Percentiles rank a stretch among this genome's conserved stretches.
phyloP scores from a whole-genome alignment of 2,329 filamentous ascomycete species.

The Monosporascus sp. region DNA sequence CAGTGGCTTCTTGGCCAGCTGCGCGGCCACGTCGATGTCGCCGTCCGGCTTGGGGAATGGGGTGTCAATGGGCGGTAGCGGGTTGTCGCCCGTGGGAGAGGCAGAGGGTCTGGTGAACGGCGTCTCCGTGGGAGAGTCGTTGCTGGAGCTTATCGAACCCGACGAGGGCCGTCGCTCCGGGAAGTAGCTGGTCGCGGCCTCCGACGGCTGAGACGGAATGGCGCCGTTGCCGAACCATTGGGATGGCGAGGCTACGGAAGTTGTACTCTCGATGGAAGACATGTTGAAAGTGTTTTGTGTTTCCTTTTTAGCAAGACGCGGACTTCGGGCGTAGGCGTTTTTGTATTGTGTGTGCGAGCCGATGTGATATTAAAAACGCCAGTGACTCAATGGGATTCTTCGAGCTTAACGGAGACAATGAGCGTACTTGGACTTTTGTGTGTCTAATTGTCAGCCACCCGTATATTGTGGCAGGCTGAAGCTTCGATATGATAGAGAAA shows the following conservation, averaged over 20 bases:
- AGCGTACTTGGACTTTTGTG: neutral
- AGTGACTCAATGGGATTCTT: neutral
- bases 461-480: neutral
- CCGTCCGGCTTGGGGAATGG: slow-evolving; percentile 16
- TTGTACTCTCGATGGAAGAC: neutral
- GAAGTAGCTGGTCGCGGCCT: neutral
- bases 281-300: neutral
- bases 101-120: neutral
- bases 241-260: neutral
- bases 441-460: neutral
- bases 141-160: neutral
- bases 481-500: neutral
- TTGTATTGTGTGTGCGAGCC: too few species aligned
- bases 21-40: slow-evolving; percentile 24
- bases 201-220: neutral
- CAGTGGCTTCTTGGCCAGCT: slow-evolving; percentile 23
- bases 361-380: too few species aligned
- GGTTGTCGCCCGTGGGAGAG: slow-evolving; percentile 12
- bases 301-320: too few species aligned
- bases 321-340: too few species aligned
- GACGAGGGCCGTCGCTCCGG: neutral
- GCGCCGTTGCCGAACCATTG: neutral
- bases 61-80: slow-evolving; percentile 22
- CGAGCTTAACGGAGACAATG: neutral
- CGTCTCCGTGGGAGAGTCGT: neutral